Evolutionary conservation across 768 basidiomycete genomes (phyloP).

Genomic region (Pluteus cervinus): DNA sequence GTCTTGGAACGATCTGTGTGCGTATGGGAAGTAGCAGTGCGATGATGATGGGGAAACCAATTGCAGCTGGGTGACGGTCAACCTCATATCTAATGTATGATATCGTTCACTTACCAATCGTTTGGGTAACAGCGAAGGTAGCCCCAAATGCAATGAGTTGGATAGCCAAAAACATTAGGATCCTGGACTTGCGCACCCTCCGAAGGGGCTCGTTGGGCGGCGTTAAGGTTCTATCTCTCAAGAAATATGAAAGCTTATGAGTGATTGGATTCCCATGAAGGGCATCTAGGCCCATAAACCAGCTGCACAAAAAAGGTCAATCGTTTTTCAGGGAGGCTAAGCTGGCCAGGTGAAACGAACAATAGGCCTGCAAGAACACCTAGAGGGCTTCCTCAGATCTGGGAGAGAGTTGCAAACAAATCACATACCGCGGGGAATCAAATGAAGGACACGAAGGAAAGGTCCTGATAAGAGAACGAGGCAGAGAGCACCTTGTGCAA

Average conservation of each 20-base stretch:
- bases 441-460: constrained; percentile 69
- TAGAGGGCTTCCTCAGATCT: constrained; percentile 6
- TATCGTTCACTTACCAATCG: constrained; percentile 54
- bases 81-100: constrained; percentile 1
- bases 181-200: constrained; percentile 66
- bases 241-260: constrained; percentile 69
- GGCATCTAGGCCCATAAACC: constrained; percentile 90
- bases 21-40: constrained; percentile 77
- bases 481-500: constrained; percentile 76
- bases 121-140: constrained; percentile 89
- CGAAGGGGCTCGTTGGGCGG: constrained; percentile 63
- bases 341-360: constrained; percentile 46
- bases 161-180: constrained; percentile 64
- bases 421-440: constrained; percentile 64
- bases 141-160: constrained; percentile 83
- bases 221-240: constrained; percentile 64
- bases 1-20: constrained; percentile 58
- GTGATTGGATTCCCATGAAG: constrained; percentile 81
- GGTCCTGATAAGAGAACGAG: constrained; percentile 79
- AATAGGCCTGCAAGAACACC: constrained; percentile 84
- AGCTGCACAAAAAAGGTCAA: constrained; percentile 33
- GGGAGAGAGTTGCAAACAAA: constrained; percentile 5
- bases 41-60: constrained; percentile 89
- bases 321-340: neutral
- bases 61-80: constrained; percentile 50